Base-by-base conservation (phyloP, 192 early-diverging fungal species). In the Diversispora epigaea region DNA sequence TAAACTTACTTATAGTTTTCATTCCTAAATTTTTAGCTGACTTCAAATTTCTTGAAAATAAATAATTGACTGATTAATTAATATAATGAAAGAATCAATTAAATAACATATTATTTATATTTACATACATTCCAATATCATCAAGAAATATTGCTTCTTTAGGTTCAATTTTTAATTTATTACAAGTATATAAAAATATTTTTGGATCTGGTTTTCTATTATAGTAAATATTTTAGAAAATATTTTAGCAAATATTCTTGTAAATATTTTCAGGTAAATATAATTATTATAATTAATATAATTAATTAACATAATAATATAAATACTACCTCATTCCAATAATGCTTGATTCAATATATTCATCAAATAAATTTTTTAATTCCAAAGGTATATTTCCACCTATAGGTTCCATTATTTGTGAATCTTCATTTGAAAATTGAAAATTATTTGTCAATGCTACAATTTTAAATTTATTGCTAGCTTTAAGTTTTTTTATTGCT, bases 391-490 rank as follows among this genome's bases (percentile, higher is more conserved):
- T 68, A 32, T 50, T 40, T 1, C 81, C 82, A 43, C 78, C 76
- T 32, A 81, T 21, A n/a, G 58, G 75, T 39, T 79, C 82, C 7
- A 75, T 60, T 66, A 84, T 80, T 32, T 80, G 45, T 0, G 69
- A 46, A 25, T 73, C 77, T 47, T 89, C 77, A 3, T 77, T 78
- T 12, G 84, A 84, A 21, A 80, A 77, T 52, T 78, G 70, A 54
- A 91, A 96, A 81, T 95, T 95, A 76, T 96, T 96, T 4, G 94
- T 95, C 79, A 96, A 81, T 19, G 94, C 94, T 0, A 87, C 93
- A 7, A 93, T 79, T 40, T 81, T 90, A 77, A 86, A 92, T 19
- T 78, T 45, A 46, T 88, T 90, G 17, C 77, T 77, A 17, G 76
- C 76, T 69, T 80, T 67, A 63, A 70, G 73, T 15, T 43, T 47